Evolutionary conservation across 1,284 basidiomycete species (phyloP).

Genomic region (Sparassis latifolia): DNA sequence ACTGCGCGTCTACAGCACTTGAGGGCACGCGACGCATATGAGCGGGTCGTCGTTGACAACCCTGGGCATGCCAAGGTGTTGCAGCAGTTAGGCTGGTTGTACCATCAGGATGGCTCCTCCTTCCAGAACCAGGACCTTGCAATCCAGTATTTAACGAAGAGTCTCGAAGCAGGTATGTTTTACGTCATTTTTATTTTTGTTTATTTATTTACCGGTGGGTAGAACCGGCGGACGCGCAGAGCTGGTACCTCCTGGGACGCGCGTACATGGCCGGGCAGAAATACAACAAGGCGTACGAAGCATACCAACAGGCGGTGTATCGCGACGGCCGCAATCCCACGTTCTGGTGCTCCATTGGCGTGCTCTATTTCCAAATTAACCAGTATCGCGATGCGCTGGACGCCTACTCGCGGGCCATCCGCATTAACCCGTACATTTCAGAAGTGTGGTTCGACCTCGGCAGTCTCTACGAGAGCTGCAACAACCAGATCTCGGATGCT

Average conservation of each 20-base stretch:
- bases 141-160: constrained; percentile 91
- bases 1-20: constrained; percentile 53
- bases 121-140: constrained; percentile 96
- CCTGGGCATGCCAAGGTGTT: constrained; percentile 95
- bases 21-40: constrained; percentile 92
- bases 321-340: constrained; percentile 98
- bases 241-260: constrained; percentile 97
- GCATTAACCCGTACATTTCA: constrained; percentile 98
- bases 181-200: neutral
- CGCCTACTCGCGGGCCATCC: constrained; percentile 96
- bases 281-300: constrained; percentile 99
- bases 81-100: constrained; percentile 97
- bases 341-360: constrained; percentile 99
- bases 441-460: constrained; percentile 99
- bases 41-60: constrained; percentile 92
- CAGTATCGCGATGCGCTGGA: constrained; percentile 98
- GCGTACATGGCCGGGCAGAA: constrained; percentile 99
- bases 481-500: constrained; percentile 97
- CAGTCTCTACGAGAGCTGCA: constrained; percentile 95
- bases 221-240: constrained; percentile 96
- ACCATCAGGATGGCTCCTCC: constrained; percentile 89
- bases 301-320: constrained; percentile 98
- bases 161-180: constrained; percentile 84
- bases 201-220: constrained; percentile 1
- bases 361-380: constrained; percentile 99